phyloP scores from a whole-genome alignment of 2,329 filamentous ascomycete species.

The Coniella vitis region DNA sequence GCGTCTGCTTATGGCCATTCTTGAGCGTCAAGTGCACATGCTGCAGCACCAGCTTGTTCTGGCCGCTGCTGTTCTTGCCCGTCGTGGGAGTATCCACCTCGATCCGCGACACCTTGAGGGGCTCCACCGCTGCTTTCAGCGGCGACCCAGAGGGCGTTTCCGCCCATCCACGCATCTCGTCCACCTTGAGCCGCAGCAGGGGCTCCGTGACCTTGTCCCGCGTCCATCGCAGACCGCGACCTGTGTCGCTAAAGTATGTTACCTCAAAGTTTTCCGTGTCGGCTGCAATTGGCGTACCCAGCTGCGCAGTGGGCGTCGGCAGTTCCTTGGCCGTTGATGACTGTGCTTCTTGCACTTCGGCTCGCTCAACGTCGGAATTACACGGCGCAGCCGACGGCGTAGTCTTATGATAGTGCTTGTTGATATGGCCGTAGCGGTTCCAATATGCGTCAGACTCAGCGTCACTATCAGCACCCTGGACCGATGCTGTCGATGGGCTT shows the following conservation, averaged over 20 bases:
- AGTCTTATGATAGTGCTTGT: no score
- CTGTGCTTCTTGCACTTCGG: no score
- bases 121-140: constrained; percentile 6
- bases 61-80: not conserved
- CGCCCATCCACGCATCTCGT: constrained; percentile 6
- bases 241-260: constrained; percentile 5
- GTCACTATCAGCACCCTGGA: no score
- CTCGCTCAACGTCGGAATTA: no score
- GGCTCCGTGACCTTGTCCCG: constrained; percentile 1
- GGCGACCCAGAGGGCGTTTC: not conserved
- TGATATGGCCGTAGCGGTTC: no score
- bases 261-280: constrained; percentile 10
- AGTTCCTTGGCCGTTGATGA: not conserved
- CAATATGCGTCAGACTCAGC: no score
- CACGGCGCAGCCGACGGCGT: no score
- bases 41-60: not conserved
- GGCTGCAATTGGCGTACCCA: constrained; percentile 2
- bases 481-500: constrained; percentile 13
- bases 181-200: constrained; percentile 9
- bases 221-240: constrained; percentile 5
- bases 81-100: not conserved
- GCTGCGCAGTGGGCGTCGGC: not conserved
- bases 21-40: constrained; percentile 8
- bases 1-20: constrained; percentile 7
- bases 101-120: constrained; percentile 7